A percentile compares a stretch with the other conserved stretches of the same genome.
These are phyloP conservation scores for Sugiyamaella americana DNA, from an alignment of 805 yeast species.

Conservation along the genomic window DNA sequence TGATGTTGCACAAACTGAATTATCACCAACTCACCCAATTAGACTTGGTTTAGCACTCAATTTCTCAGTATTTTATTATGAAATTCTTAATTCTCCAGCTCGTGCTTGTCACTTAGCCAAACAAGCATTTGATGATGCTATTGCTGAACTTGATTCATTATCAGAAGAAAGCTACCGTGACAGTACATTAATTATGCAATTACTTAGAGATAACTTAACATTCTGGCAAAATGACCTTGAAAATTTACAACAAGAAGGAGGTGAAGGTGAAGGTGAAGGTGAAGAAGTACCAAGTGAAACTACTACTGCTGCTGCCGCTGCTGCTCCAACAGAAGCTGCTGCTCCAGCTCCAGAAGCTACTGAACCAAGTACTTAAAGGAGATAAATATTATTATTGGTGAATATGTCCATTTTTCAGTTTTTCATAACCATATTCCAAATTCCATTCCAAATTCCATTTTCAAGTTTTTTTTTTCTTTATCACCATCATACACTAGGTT, in stretches of 20 bases:
- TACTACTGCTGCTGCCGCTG: conserved; percentile 11
- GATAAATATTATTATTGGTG: too few relatives aligned
- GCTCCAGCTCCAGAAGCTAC: conserved; percentile 10
- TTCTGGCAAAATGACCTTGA: conserved; percentile 79
- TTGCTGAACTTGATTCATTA: conserved; percentile 95
- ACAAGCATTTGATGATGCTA: conserved; percentile 98
- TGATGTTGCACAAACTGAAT: conserved; percentile 95
- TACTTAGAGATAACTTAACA: conserved; percentile 94
- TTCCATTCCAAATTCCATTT: too few relatives aligned
- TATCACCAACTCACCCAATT: conserved; percentile 98
- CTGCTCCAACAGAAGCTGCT: conserved; percentile 1
- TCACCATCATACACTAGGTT: too few relatives aligned
- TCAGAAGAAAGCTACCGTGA: conserved; percentile 98
- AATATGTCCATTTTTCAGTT: too few relatives aligned
- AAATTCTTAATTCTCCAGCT: conserved; percentile 95
- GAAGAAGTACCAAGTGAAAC: conserved; percentile 17
- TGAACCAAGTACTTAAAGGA: conserved; percentile 2
- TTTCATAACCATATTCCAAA: too few relatives aligned
- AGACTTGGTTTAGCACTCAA: conserved; percentile 97
- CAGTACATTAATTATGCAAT: conserved; percentile 97
- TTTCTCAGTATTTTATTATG: conserved; percentile 97
- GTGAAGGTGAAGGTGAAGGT: conserved; percentile 14
- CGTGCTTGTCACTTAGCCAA: conserved; percentile 98
- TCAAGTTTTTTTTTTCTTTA: too few relatives aligned
- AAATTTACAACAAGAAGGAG: conserved; percentile 19